These are phyloP conservation scores for Silene latifolia DNA, from an alignment of 148 eudicot species.

Conservation along the genomic window DNA sequence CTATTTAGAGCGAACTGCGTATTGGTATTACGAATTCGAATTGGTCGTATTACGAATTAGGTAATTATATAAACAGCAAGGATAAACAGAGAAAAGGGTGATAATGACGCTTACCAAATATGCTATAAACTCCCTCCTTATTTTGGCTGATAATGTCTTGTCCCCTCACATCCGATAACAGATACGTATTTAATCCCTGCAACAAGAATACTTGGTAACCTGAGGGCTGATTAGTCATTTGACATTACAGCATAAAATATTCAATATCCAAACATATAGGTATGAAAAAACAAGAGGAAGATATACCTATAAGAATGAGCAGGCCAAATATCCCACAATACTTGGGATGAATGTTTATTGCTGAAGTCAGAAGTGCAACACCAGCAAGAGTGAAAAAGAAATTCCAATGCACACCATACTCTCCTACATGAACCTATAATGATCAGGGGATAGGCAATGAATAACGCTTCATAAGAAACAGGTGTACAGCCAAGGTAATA, in stretches of 20 bases:
- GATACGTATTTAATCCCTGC: slow-evolving; percentile 69
- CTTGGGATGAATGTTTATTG: slow-evolving; percentile 60
- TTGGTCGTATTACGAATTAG: no score
- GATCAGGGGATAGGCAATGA: slow-evolving; percentile 10
- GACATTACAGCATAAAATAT: background rate
- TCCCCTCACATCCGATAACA: slow-evolving; percentile 72
- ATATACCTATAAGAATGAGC: slow-evolving; percentile 61
- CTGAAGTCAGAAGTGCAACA: slow-evolving; percentile 72
- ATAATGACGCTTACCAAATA: slow-evolving; percentile 65
- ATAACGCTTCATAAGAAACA: background rate
- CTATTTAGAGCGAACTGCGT: no score
- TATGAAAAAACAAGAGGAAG: background rate
- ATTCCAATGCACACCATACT: slow-evolving; percentile 99
- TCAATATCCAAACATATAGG: slow-evolving; percentile 12
- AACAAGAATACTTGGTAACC: slow-evolving; percentile 75
- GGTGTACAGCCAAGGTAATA: background rate
- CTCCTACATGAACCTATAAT: slow-evolving; percentile 85
- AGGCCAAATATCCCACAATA: slow-evolving; percentile 80
- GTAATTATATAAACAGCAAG: background rate
- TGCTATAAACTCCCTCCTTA: slow-evolving; percentile 89
- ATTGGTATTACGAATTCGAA: no score
- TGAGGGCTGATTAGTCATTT: slow-evolving; percentile 29
- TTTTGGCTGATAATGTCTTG: slow-evolving; percentile 75
- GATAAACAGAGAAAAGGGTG: background rate
- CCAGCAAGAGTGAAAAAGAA: slow-evolving; percentile 98